Conservation (phyloP, 441 rosid genomes). For the Kokia cookei region DNA sequence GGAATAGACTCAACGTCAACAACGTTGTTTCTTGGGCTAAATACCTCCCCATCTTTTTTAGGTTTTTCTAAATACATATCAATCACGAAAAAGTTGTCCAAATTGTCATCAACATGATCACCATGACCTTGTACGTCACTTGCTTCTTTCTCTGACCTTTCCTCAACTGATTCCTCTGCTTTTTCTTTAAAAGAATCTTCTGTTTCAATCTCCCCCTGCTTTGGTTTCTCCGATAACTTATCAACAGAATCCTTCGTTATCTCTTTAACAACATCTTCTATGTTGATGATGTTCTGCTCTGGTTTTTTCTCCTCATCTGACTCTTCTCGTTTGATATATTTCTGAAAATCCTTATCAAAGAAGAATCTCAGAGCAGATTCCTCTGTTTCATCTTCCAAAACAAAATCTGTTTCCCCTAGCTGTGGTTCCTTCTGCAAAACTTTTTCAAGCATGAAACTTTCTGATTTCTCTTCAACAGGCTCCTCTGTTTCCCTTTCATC, state of each 20-base stretch:
- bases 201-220: constrained; percentile 1
- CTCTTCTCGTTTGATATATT: not conserved
- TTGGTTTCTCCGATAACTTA: not conserved
- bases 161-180: constrained; percentile 1
- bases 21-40: constrained; percentile 1
- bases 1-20: not conserved
- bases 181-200: constrained; percentile 6
- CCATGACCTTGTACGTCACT: not conserved
- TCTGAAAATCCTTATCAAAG: not conserved
- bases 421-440: not conserved
- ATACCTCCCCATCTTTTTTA: constrained; percentile 16
- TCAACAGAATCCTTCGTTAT: constrained; percentile 2
- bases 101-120: constrained; percentile 11
- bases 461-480: not conserved
- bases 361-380: constrained; percentile 3
- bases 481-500: not conserved
- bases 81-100: not conserved
- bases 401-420: not conserved
- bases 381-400: not conserved
- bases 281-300: not conserved
- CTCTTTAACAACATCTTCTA: not conserved
- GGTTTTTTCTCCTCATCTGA: not conserved
- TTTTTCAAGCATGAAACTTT: not conserved
- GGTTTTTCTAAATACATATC: not conserved
- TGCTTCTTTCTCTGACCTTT: constrained; percentile 9